A percentile compares a stretch with the other conserved stretches of the same genome.
Evolutionary conservation across 495 filamentous ascomycete genomes (phyloP).

Genomic region (Evansstolkia leycettana): DNA sequence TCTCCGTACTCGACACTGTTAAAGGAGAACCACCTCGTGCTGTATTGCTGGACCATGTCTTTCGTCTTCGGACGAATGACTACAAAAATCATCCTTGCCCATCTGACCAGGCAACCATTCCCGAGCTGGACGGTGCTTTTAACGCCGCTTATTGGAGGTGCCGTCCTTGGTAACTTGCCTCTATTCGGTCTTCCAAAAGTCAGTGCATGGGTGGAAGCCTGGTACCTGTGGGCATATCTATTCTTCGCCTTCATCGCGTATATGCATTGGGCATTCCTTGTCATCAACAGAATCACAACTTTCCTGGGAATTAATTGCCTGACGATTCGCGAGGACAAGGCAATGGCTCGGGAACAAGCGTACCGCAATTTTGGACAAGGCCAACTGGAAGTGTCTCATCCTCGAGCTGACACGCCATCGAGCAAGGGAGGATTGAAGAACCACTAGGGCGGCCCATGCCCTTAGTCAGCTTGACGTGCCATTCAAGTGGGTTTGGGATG

Average conservation of each 20-base stretch:
- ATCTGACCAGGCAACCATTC: conserved; percentile 86
- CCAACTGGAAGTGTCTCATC: background rate
- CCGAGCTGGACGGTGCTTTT: conserved; percentile 93
- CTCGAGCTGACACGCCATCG: too few relatives aligned
- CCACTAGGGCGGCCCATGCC: conserved; percentile 7
- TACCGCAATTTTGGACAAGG: conserved; percentile 26
- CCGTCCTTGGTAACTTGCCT: conserved; percentile 72
- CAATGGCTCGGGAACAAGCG: conserved; percentile 23
- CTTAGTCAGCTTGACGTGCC: background rate
- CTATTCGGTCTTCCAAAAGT: conserved; percentile 56
- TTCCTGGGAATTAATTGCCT: conserved; percentile 91
- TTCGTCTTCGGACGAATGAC: conserved; percentile 99
- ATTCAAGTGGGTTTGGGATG: background rate
- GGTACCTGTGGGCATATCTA: conserved; percentile 75
- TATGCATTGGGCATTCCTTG: conserved; percentile 81
- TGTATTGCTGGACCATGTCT: conserved; percentile 87
- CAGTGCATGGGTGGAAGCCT: conserved; percentile 48
- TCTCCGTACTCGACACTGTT: conserved; percentile 74
- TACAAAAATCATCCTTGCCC: conserved; percentile 96
- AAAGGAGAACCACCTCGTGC: conserved; percentile 68
- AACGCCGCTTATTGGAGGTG: conserved; percentile 71
- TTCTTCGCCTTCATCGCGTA: conserved; percentile 71
- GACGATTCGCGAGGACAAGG: conserved; percentile 61
- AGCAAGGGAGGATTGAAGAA: conserved; percentile 12
- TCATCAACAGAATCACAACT: conserved; percentile 82